phyloP scores from a whole-genome alignment of 352 stramenopile species.

The Paralagenidium karlingii region DNA sequence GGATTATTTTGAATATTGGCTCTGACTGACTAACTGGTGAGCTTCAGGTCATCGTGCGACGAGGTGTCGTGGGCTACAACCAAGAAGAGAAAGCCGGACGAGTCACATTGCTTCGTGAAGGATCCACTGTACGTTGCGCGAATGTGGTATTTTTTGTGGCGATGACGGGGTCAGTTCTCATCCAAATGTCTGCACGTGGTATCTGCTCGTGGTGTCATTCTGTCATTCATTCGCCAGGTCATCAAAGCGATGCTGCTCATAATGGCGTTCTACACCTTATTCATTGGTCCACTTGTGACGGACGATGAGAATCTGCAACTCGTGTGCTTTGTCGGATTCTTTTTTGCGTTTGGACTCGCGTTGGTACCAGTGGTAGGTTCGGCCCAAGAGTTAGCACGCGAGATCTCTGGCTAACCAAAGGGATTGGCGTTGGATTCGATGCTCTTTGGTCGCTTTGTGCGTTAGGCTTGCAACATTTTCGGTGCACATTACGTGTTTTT shows the following conservation, averaged over 20 bases:
- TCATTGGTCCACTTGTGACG: conserved; percentile 30
- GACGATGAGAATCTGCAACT: conserved; percentile 33
- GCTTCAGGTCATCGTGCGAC: conserved; percentile 34
- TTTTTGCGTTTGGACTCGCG: conserved; percentile 42
- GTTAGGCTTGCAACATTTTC: conserved; percentile 57
- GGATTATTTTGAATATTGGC: not conserved
- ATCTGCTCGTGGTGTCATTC: too few relatives aligned
- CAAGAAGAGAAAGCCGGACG: conserved; percentile 41
- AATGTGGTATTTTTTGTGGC: too few relatives aligned
- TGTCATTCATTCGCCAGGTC: too few relatives aligned
- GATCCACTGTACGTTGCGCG: conserved; percentile 18
- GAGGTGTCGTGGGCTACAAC: conserved; percentile 44
- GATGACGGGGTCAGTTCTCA: too few relatives aligned
- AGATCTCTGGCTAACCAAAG: too few relatives aligned
- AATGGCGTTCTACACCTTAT: conserved; percentile 61
- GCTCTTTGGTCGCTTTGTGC: too few relatives aligned
- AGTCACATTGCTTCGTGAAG: conserved; percentile 53
- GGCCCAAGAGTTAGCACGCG: not conserved
- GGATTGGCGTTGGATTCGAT: too few relatives aligned
- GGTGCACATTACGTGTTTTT: conserved; percentile 67
- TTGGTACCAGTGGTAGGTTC: conserved; percentile 35
- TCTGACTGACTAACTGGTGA: not conserved
- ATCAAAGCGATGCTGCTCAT: conserved; percentile 55
- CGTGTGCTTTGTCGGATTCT: conserved; percentile 51
- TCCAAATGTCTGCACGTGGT: too few relatives aligned